phyloP scores from a whole-genome alignment of 2,329 filamentous ascomycete genomes.

The Akanthomyces dipterigenus region DNA sequence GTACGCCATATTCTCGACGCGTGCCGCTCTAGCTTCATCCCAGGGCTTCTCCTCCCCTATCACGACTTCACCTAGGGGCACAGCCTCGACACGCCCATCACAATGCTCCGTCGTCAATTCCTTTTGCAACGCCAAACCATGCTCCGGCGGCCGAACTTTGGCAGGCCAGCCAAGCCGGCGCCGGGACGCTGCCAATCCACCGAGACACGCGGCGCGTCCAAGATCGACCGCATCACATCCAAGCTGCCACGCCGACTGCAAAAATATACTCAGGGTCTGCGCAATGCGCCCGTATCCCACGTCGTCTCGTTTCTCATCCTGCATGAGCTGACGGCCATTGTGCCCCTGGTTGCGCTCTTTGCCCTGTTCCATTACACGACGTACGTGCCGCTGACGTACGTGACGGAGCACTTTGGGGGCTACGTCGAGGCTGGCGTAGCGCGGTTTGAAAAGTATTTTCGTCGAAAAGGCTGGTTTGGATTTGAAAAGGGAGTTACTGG shows the following conservation, averaged over 20 bases:
- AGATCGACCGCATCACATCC: conserved; percentile 39
- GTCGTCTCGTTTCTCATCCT: conserved; percentile 80
- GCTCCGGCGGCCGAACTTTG: conserved; percentile 10
- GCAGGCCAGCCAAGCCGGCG: background rate
- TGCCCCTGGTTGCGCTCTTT: conserved; percentile 70
- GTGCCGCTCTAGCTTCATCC: background rate
- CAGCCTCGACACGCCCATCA: background rate
- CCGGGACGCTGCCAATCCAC: conserved; percentile 14
- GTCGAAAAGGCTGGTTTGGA: conserved; percentile 74
- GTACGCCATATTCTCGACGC: background rate
- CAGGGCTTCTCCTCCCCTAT: background rate
- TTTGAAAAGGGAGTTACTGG: conserved; percentile 35
- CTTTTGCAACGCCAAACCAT: conserved; percentile 18
- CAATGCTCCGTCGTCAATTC: conserved; percentile 22
- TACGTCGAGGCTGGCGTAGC: conserved; percentile 57
- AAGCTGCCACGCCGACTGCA: conserved; percentile 61
- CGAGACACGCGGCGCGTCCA: conserved; percentile 27
- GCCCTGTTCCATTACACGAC: conserved; percentile 73
- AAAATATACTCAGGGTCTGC: conserved; percentile 62
- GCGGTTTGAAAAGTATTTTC: conserved; percentile 71
- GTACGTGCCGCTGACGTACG: conserved; percentile 58
- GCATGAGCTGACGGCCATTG: conserved; percentile 83
- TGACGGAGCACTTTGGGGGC: conserved; percentile 41
- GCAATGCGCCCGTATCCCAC: conserved; percentile 73
- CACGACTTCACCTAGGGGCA: background rate